phyloP scores from a whole-genome alignment of 2,329 filamentous ascomycete genomes.

The Epichloe scottii region DNA sequence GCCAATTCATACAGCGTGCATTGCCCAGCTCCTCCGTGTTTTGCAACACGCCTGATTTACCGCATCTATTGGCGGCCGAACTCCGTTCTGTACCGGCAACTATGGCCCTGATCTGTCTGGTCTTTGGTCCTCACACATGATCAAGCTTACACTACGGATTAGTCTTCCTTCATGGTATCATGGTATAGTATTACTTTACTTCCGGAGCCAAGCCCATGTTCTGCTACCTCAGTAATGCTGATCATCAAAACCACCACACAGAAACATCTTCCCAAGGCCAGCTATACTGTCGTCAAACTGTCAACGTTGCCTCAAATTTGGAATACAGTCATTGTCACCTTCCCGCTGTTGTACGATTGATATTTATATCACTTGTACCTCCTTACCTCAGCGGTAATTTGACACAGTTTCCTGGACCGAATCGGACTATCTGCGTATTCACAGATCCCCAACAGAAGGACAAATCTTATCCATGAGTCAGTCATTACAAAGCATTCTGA shows the following conservation, averaged over 20 bases:
- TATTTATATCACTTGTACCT: background rate
- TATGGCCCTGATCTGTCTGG: background rate
- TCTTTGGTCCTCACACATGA: background rate
- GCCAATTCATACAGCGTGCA: background rate
- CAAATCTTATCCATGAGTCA: background rate
- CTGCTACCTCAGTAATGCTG: background rate
- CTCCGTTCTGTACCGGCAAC: background rate
- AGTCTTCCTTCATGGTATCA: background rate
- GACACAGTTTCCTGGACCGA: background rate
- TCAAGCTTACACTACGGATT: background rate
- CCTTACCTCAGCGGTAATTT: background rate
- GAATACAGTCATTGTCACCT: background rate
- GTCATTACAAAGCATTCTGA: background rate
- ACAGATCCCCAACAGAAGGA: background rate
- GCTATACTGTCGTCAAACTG: background rate
- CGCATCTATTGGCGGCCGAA: background rate
- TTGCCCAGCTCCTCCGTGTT: background rate
- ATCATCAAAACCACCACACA: conserved; percentile 1
- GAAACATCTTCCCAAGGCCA: background rate
- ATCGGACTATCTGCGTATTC: background rate
- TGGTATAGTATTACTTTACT: background rate
- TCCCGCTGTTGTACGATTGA: background rate
- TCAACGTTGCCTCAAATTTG: background rate
- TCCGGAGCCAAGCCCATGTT: background rate
- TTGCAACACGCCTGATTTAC: background rate